Percentiles rank a stretch among this genome's conserved stretches.
Evolutionary conservation across 352 stramenopile species (phyloP).

Genomic region (Aphanomyces invadans): DNA sequence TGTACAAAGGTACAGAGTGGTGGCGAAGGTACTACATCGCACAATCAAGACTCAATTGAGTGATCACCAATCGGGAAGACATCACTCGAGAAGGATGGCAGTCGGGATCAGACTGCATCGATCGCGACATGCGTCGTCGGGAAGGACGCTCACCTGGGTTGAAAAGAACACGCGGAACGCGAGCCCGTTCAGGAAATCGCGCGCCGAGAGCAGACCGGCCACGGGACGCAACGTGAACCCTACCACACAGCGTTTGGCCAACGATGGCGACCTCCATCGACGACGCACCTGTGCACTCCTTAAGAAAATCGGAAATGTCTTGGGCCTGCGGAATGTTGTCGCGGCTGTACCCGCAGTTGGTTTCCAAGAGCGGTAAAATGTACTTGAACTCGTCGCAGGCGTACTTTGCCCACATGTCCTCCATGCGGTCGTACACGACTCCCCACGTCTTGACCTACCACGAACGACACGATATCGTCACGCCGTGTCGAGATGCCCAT

Average conservation of each 20-base stretch:
- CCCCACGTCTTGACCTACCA: constrained; percentile 85
- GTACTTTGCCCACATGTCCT: constrained; percentile 89
- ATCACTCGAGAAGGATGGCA: too few relatives aligned
- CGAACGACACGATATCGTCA: background rate
- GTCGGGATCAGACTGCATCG: too few relatives aligned
- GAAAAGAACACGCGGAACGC: constrained; percentile 98
- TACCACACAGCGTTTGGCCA: constrained; percentile 84
- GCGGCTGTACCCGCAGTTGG: constrained; percentile 90
- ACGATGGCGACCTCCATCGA: constrained; percentile 89
- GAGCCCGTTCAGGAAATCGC: constrained; percentile 96
- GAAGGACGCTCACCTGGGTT: constrained; percentile 89
- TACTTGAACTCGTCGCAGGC: constrained; percentile 96
- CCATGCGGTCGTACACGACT: constrained; percentile 90
- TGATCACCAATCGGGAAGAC: background rate
- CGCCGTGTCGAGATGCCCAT: background rate
- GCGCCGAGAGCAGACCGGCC: constrained; percentile 90
- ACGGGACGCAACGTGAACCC: constrained; percentile 90
- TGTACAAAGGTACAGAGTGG: constrained; percentile 94
- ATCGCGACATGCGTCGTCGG: too few relatives aligned
- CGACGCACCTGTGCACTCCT: constrained; percentile 88
- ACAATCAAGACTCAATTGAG: background rate
- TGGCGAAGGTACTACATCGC: constrained; percentile 87
- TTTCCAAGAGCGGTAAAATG: constrained; percentile 89
- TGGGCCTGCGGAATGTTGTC: constrained; percentile 93
- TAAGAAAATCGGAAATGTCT: constrained; percentile 93